These are phyloP conservation scores for Aschersonia sp. DNA, from an alignment of 2,329 filamentous ascomycete species.

Conservation along the genomic window DNA sequence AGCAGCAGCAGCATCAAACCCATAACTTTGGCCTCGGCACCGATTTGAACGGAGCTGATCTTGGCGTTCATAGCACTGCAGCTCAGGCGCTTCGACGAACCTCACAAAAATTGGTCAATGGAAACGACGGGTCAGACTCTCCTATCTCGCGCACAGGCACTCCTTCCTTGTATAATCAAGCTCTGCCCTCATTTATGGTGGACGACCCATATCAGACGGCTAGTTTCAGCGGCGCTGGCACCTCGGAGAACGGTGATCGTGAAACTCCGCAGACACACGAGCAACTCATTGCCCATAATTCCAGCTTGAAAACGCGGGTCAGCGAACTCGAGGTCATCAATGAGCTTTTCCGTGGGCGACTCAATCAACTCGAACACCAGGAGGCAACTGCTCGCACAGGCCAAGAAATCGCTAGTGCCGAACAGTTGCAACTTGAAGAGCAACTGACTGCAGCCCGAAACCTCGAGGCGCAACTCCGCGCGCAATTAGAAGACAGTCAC, in stretches of 20 bases:
- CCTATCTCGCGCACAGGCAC: slow-evolving; percentile 70
- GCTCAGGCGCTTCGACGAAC: slow-evolving; percentile 39
- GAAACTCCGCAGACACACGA: slow-evolving; percentile 69
- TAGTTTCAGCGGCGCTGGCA: slow-evolving; percentile 14
- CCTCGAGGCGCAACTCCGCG: slow-evolving; percentile 31
- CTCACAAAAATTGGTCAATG: slow-evolving; percentile 59
- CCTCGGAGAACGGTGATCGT: slow-evolving; percentile 37
- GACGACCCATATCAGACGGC: slow-evolving; percentile 51
- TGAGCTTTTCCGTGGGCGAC: slow-evolving; percentile 60
- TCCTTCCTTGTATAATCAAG: slow-evolving; percentile 59
- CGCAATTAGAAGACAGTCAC: slow-evolving; percentile 62
- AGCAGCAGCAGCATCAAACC: slow-evolving; percentile 22
- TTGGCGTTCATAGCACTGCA: slow-evolving; percentile 34
- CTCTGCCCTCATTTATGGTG: slow-evolving; percentile 68
- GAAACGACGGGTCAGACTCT: slow-evolving; percentile 62
- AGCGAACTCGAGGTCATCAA: slow-evolving; percentile 94
- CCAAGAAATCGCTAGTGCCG: slow-evolving; percentile 38
- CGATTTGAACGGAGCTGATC: slow-evolving; percentile 45
- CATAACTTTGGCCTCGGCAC: slow-evolving; percentile 23
- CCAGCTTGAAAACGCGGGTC: slow-evolving; percentile 84
- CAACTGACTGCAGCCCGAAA: slow-evolving; percentile 35
- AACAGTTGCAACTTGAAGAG: slow-evolving; percentile 40
- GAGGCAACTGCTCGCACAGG: slow-evolving; percentile 53
- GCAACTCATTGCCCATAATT: slow-evolving; percentile 65
- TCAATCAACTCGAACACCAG: slow-evolving; percentile 67